A percentile compares a stretch with the other conserved stretches of the same genome.
phyloP scores from a whole-genome alignment of 2,329 filamentous ascomycete genomes.

The Verticillium dahliae region DNA sequence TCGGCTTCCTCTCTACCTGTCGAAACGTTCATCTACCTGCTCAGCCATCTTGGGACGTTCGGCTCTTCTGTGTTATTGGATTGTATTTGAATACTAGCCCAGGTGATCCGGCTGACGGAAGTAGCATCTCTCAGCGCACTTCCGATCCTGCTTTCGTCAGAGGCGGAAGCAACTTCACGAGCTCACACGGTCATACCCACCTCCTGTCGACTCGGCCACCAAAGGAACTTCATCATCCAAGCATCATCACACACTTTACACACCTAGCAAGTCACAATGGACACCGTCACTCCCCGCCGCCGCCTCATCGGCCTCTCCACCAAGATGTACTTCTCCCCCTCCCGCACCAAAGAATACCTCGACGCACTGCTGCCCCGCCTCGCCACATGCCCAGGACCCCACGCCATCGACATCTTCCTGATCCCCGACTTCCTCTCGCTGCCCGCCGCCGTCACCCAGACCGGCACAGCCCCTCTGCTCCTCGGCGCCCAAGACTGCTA shows the following conservation, averaged over 20 bases:
- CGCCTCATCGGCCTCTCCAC: conserved; percentile 68
- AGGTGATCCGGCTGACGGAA: background rate
- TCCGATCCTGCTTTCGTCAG: background rate
- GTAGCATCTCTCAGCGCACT: background rate
- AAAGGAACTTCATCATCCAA: too few relatives aligned
- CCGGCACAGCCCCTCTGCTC: conserved; percentile 42
- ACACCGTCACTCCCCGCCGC: background rate
- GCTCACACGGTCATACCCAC: background rate
- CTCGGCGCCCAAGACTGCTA: conserved; percentile 73
- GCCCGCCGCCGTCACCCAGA: conserved; percentile 38
- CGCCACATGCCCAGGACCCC: conserved; percentile 25
- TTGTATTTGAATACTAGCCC: too few relatives aligned
- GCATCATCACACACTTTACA: background rate
- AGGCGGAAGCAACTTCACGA: background rate
- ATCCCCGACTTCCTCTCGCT: conserved; percentile 73
- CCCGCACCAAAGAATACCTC: conserved; percentile 53
- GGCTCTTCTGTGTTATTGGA: too few relatives aligned
- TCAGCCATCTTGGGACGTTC: too few relatives aligned
- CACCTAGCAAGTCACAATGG: background rate
- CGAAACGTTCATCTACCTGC: background rate
- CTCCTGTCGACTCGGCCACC: too few relatives aligned
- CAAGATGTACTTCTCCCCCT: conserved; percentile 74
- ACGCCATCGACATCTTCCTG: conserved; percentile 59
- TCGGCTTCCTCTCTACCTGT: background rate
- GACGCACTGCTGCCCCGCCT: conserved; percentile 38